Evolutionary conservation across 768 basidiomycete species (phyloP).

Genomic region (Lactarius hengduanensis): DNA sequence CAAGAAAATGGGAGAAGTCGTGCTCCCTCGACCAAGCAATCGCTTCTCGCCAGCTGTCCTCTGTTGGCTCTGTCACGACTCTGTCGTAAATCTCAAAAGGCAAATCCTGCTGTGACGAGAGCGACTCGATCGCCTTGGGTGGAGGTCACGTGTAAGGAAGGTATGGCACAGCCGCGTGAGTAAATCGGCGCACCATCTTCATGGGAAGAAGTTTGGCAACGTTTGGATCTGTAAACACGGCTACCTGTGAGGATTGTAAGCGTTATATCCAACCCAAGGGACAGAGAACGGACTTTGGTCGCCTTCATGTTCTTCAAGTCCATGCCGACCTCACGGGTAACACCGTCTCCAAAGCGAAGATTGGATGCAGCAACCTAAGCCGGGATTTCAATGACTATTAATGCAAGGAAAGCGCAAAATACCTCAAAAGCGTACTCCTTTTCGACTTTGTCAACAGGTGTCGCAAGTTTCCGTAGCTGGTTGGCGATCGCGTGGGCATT

Average conservation of each 20-base stretch:
- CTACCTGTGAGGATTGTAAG: slow-evolving; percentile 57
- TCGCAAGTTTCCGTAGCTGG: slow-evolving; percentile 72
- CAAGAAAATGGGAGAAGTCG: slow-evolving; percentile 91
- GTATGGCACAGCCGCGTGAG: neutral
- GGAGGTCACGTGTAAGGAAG: slow-evolving; percentile 11
- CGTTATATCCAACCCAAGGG: neutral
- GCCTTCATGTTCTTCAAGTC: slow-evolving; percentile 94
- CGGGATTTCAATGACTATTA: neutral
- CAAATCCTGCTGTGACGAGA: slow-evolving; percentile 75
- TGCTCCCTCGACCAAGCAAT: slow-evolving; percentile 84
- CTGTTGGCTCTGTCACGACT: slow-evolving; percentile 88
- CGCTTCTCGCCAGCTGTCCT: slow-evolving; percentile 83
- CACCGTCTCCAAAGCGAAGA: slow-evolving; percentile 86
- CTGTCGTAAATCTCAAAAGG: slow-evolving; percentile 79
- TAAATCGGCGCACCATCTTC: slow-evolving; percentile 57
- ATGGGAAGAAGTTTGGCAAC: slow-evolving; percentile 80
- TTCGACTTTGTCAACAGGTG: slow-evolving; percentile 66
- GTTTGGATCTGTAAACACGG: slow-evolving; percentile 89
- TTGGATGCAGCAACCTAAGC: slow-evolving; percentile 80
- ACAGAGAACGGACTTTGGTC: slow-evolving; percentile 56
- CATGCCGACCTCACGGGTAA: slow-evolving; percentile 89
- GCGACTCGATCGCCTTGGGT: slow-evolving; percentile 65
- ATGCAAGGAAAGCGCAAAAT: slow-evolving; percentile 23
- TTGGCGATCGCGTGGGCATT: slow-evolving; percentile 47
- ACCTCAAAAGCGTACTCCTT: slow-evolving; percentile 95